Conservation (phyloP, 768 basidiomycete genomes). For the Rhizopogon rudus region DNA sequence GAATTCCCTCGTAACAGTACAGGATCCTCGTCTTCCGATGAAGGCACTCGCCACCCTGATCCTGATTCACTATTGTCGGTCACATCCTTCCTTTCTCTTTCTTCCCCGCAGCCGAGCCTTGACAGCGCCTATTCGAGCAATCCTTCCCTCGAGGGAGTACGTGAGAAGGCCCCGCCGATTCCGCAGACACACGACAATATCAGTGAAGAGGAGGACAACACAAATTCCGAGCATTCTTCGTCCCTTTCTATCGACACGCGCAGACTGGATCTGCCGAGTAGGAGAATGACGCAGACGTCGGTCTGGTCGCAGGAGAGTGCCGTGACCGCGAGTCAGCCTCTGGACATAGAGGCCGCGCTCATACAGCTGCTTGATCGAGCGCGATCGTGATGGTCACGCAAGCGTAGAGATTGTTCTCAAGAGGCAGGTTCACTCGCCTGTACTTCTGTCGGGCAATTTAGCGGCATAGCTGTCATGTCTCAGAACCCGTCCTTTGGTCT, state of each 20-base stretch:
- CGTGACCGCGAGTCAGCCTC: constrained; percentile 28
- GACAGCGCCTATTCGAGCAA: constrained; percentile 6
- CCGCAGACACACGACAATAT: not conserved
- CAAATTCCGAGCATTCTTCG: not conserved
- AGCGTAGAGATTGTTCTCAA: not conserved
- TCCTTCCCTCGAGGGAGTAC: not conserved
- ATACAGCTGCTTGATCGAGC: not conserved
- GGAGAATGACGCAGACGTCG: constrained; percentile 11
- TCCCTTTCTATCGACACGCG: not conserved
- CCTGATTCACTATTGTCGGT: not conserved
- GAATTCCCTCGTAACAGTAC: not conserved
- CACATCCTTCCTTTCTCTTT: not conserved
- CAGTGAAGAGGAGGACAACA: constrained; percentile 1
- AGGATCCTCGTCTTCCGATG: not conserved
- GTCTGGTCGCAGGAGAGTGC: constrained; percentile 37
- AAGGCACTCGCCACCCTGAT: not conserved
- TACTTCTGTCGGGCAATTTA: constrained; percentile 3
- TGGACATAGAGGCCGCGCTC: constrained; percentile 5
- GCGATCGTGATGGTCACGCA: not conserved
- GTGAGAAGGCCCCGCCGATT: constrained; percentile 9
- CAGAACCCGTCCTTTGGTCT: not conserved
- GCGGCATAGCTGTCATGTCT: not conserved
- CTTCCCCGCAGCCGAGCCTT: not conserved
- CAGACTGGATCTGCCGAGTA: not conserved
- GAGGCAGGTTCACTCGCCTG: not conserved